Evolutionary conservation across 768 basidiomycete genomes (phyloP).

Genomic region (Candolleomyces efflorescens): DNA sequence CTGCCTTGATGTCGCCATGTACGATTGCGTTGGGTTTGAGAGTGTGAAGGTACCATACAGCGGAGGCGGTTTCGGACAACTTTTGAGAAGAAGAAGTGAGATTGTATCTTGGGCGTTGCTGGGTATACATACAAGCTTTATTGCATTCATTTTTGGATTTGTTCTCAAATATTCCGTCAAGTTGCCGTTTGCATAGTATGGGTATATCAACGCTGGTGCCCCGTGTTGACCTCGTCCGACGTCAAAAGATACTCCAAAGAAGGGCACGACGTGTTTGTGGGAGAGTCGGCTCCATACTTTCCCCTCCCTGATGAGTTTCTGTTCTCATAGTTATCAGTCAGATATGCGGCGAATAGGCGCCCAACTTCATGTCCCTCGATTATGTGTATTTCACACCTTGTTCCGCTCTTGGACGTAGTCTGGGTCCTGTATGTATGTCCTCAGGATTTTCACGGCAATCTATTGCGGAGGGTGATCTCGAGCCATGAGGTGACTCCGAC

Average conservation of each 20-base stretch:
- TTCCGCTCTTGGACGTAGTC: not conserved
- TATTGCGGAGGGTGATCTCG: not conserved
- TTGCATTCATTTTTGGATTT: slow-evolving; percentile 6
- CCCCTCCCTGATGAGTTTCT: slow-evolving; percentile 13
- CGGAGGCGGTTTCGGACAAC: slow-evolving; percentile 11
- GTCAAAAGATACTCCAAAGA: slow-evolving; percentile 15
- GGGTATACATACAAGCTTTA: slow-evolving; percentile 10
- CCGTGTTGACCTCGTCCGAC: slow-evolving; percentile 8
- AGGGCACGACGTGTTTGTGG: slow-evolving; percentile 13
- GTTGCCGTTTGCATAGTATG: slow-evolving; percentile 14
- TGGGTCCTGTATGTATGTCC: slow-evolving; percentile 2
- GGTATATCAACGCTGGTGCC: slow-evolving; percentile 9
- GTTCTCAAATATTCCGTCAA: slow-evolving; percentile 9
- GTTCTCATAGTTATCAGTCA: not conserved
- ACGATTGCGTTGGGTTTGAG: slow-evolving; percentile 16
- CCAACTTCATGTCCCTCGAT: not conserved
- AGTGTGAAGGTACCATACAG: slow-evolving; percentile 15
- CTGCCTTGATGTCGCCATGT: slow-evolving; percentile 37
- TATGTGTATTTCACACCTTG: not conserved
- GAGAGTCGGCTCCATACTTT: slow-evolving; percentile 9
- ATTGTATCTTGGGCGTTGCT: too few relatives aligned
- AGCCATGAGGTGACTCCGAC: not conserved
- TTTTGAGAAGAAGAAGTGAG: not conserved
- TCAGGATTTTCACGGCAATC: slow-evolving; percentile 11
- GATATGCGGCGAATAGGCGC: not conserved